Evolutionary conservation across 495 filamentous ascomycete genomes (phyloP), one percentile per base, ranked within the genome.

Genomic region (Penicillium verhagenii): DNA sequence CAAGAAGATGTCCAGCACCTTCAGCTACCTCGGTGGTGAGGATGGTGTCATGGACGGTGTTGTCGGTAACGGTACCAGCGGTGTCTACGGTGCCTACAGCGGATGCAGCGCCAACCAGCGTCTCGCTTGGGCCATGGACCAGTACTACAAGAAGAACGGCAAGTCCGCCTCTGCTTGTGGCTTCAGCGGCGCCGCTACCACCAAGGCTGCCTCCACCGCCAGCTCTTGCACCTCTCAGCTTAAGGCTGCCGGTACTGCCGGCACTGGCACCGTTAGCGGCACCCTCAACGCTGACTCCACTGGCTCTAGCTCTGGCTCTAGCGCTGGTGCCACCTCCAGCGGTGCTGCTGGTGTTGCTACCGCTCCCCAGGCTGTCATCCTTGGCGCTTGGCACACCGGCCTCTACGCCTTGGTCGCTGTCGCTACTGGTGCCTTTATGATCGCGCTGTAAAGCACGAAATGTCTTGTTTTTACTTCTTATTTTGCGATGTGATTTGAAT

Each of bases 71-170:
- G 76, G 75, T 19, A 82, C 79, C 57, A 80, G 75, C 28, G 94
- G 91, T 50, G 75, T 74, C 13, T 98, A 95, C 71, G 94, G 94
- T 28, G 85, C 90, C 13, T 97, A 92, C 77, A 85, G 85, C 69
- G 94, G 96, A 85, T 98, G 94, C 80, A 82, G 78, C 58, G 46
- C 83, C 60, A 81, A 78, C 57, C 80, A 96, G 73, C 82, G 92
- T 74, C 84, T 97, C 24, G 86, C 82, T 38, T 96, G 84, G 68
- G 91, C 86, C 48, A 84, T 97, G 67, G 84, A 96, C 75, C 67
- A 72, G 52, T 98, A 95, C 82, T 94, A 92, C 77, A 67, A 83
- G 50, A 71, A 73, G 60, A 69, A 70, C 43, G 63, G 67, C 43
- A 64, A 71, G 43, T 84, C 88, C 26, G 38, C 39, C 19, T 35